Conservation (phyloP, 441 rosid species). For the Erodium texanum region DNA sequence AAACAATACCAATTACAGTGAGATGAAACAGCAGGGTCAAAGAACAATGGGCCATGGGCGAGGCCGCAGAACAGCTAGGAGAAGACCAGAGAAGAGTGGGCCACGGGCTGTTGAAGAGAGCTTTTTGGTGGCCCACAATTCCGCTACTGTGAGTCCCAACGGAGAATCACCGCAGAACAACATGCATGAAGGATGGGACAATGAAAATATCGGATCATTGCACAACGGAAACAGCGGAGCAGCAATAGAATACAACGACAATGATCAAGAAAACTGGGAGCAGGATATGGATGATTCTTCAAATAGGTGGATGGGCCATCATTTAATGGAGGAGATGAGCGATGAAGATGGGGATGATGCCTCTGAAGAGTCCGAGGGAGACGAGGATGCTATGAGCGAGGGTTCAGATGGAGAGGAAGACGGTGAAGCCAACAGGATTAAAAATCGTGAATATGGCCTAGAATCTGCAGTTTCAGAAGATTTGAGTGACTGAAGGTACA, state of each 20-base stretch:
- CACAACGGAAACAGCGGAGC: conserved; percentile 27
- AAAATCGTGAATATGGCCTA: conserved; percentile 32
- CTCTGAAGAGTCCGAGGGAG: conserved; percentile 37
- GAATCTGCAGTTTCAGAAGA: conserved; percentile 46
- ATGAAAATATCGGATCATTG: conserved; percentile 27
- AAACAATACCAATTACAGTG: conserved; percentile 11
- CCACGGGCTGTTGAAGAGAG: conserved; percentile 20
- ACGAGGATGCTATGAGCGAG: conserved; percentile 22
- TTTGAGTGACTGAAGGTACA: conserved; percentile 38
- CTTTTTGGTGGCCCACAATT: conserved; percentile 20
- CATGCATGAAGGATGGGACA: conserved; percentile 32
- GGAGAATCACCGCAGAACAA: conserved; percentile 23
- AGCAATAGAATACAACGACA: conserved; percentile 23
- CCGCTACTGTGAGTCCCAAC: neutral
- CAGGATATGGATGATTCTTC: neutral
- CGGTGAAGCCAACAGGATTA: conserved; percentile 19
- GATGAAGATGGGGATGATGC: conserved; percentile 24
- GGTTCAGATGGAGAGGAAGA: conserved; percentile 39
- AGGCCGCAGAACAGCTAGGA: conserved; percentile 42
- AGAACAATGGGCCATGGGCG: conserved; percentile 38
- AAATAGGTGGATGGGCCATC: neutral
- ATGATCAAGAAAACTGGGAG: conserved; percentile 19
- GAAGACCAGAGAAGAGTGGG: conserved; percentile 39
- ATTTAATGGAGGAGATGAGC: neutral
- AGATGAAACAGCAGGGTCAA: conserved; percentile 32